Evolutionary conservation across 2,329 filamentous ascomycete genomes (phyloP), one percentile per base, ranked within the genome.

Genomic region (Fonsecaea multimorphosa): DNA sequence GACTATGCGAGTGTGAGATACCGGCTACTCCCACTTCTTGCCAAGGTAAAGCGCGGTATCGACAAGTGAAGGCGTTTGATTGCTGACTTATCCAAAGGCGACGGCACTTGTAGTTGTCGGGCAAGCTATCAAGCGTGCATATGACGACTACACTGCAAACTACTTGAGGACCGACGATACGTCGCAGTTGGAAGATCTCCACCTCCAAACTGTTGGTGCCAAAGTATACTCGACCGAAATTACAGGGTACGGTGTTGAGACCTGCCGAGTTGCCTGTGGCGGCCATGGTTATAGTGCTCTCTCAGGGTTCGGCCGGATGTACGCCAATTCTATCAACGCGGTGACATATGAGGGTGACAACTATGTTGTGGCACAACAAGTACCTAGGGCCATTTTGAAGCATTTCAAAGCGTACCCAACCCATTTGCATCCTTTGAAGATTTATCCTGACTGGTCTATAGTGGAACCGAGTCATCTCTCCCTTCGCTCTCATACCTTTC

Each of bases 291-390:
- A 68, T 53, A 65, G 34, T 54, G 64, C 58, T 11, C 54, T 64
- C 9, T 66, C 64, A 24, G 65, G 66, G 4, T 68, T 68, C 19
- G 66, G 66, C 27, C 51, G 66, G 34, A 68, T 68, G 66, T 69
- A 69, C 36, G 67, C 61, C 14, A 60, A 69, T 54, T 24, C 61
- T 11, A 57, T 64, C 31, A 61, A 64, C 40, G 51, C 64, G 12
- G 60, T 64, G 22, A 78, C 77, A 0, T 76, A 77, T 32, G 78
- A 79, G 56, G 78, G 78, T 1, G 79, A 81, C 59, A 80, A 79
- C 58, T 78, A 76, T 59, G 78, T 80, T 7, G 73, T 80, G 36
- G 75, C 74, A 63, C 77, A 78, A 61, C 78, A 81, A 69, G 74
- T 78, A 19, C 67, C 69, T 16, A 65, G 69, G 14, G 71, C 69